A percentile compares a stretch with the other conserved stretches of the same genome.
These are phyloP conservation scores for Venturia pyrina DNA, from an alignment of 2,329 filamentous ascomycete genomes.

Conservation along the genomic window DNA sequence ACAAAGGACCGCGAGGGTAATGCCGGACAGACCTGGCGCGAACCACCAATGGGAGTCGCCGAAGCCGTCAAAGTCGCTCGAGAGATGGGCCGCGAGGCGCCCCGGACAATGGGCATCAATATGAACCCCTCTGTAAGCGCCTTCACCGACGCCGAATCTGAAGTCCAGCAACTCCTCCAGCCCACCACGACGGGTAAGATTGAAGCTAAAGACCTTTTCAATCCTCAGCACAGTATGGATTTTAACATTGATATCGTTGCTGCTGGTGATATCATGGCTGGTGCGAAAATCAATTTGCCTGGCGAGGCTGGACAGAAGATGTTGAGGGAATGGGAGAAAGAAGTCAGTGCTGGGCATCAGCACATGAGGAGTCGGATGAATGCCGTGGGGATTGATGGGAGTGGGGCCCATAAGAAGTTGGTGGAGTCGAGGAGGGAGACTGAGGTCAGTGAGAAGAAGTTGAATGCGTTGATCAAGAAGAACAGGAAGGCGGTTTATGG, in stretches of 20 bases:
- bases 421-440: constrained; percentile 46
- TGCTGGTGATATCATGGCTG: neutral
- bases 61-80: neutral
- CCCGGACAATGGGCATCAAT: neutral
- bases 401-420: constrained; percentile 41
- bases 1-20: neutral
- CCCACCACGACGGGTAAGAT: neutral
- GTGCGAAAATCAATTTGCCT: neutral
- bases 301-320: neutral
- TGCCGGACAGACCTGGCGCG: neutral
- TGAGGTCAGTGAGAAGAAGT: constrained; percentile 51
- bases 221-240: neutral
- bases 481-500: constrained; percentile 43
- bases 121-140: neutral
- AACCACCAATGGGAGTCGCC: neutral
- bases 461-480: constrained; percentile 50
- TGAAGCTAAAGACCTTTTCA: neutral
- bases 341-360: constrained; percentile 2
- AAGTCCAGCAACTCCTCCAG: neutral
- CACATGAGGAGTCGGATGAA: constrained; percentile 14
- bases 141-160: neutral
- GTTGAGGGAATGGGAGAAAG: neutral
- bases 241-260: neutral
- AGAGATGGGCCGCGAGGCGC: neutral
- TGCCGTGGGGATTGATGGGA: constrained; percentile 52